These are phyloP conservation scores for Fusarium sp. DNA, from an alignment of 2,329 filamentous ascomycete genomes.

Conservation along the genomic window DNA sequence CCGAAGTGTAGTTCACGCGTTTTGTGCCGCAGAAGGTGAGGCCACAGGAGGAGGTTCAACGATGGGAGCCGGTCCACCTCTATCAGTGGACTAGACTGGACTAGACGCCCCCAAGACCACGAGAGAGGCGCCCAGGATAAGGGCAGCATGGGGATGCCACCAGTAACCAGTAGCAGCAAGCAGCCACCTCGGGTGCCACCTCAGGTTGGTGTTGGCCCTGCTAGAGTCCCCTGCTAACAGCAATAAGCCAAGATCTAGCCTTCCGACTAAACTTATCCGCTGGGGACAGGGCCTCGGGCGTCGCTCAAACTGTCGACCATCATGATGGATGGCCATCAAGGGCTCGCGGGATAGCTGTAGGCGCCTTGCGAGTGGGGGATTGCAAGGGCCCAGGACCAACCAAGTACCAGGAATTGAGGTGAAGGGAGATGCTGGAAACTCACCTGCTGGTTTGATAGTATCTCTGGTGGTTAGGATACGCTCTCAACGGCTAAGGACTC, in stretches of 20 bases:
- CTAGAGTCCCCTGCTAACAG: constrained; percentile 32
- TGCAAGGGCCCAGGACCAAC: constrained; percentile 33
- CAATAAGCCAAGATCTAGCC: constrained; percentile 40
- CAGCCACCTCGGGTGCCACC: constrained; percentile 37
- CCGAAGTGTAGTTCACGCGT: constrained; percentile 46
- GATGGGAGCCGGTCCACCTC: constrained; percentile 42
- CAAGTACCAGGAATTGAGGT: constrained; percentile 29
- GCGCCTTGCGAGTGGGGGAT: constrained; percentile 36
- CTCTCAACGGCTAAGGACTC: constrained; percentile 24
- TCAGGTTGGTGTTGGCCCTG: constrained; percentile 25
- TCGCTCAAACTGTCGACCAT: constrained; percentile 18
- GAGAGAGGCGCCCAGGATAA: constrained; percentile 38
- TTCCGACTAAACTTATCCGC: constrained; percentile 27
- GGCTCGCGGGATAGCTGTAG: constrained; percentile 18
- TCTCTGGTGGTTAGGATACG: constrained; percentile 29
- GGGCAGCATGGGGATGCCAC: constrained; percentile 26
- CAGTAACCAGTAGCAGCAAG: constrained; percentile 36
- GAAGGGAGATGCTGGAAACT: constrained; percentile 23
- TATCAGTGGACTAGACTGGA: constrained; percentile 32
- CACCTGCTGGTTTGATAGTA: constrained; percentile 20
- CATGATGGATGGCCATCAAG: constrained; percentile 15
- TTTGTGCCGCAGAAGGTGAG: constrained; percentile 49
- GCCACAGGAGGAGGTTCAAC: constrained; percentile 46
- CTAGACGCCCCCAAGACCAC: constrained; percentile 29
- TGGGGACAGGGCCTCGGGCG: constrained; percentile 16